Evolutionary conservation across 768 basidiomycete genomes (phyloP).

Genomic region (Amanita rubescens): DNA sequence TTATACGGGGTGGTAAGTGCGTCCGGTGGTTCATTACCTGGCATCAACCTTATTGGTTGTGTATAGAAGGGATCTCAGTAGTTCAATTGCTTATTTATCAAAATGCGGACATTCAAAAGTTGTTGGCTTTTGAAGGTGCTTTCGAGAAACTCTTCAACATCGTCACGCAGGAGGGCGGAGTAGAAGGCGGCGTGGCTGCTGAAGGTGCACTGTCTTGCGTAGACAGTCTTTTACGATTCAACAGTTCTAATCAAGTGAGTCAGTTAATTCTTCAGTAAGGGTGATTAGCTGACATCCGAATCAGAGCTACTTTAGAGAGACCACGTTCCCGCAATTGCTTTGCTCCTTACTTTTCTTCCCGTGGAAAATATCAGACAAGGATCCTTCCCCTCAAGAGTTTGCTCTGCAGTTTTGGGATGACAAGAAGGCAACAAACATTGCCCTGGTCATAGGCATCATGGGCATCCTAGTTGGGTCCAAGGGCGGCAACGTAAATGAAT

Average conservation of each 20-base stretch:
- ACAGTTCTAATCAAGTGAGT: slow-evolving; percentile 87
- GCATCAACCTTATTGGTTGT: neutral
- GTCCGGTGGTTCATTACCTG: neutral
- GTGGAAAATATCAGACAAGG: slow-evolving; percentile 47
- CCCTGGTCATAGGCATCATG: slow-evolving; percentile 75
- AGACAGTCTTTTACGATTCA: slow-evolving; percentile 81
- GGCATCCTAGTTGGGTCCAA: slow-evolving; percentile 79
- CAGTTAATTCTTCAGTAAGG: neutral
- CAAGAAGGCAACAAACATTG: slow-evolving; percentile 78
- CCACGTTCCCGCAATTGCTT: slow-evolving; percentile 60
- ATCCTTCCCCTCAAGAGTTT: slow-evolving; percentile 76
- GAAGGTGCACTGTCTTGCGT: slow-evolving; percentile 83
- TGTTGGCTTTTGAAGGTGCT: slow-evolving; percentile 92
- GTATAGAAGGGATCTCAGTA: slow-evolving; percentile 72
- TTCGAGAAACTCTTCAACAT: slow-evolving; percentile 95
- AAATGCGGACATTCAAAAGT: slow-evolving; percentile 92
- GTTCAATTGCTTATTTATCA: slow-evolving; percentile 76
- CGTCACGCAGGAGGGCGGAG: slow-evolving; percentile 79
- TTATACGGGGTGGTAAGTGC: slow-evolving; percentile 75
- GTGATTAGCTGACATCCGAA: slow-evolving; percentile 10
- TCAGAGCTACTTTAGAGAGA: slow-evolving; percentile 96
- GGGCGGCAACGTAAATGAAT: slow-evolving; percentile 46
- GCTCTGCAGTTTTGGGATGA: slow-evolving; percentile 95
- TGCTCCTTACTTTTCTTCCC: slow-evolving; percentile 69
- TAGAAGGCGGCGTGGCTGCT: slow-evolving; percentile 84